Conservation (phyloP, 192 early-diverging fungal genomes). For the Mortierella claussenii region DNA sequence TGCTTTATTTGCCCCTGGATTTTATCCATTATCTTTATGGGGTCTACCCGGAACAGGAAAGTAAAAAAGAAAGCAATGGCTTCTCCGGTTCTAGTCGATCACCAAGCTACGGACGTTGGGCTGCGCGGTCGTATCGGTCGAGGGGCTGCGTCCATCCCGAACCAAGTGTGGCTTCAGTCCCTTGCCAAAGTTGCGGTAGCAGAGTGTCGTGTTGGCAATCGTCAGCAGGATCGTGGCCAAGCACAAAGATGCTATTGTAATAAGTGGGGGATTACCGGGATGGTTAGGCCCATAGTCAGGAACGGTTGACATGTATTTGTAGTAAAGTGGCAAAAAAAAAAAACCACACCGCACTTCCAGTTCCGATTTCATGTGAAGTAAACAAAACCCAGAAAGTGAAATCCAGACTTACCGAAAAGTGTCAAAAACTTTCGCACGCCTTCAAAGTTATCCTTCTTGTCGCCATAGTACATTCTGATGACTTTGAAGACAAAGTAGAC, state of each 20-base stretch:
- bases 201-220: constrained; percentile 56
- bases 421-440: constrained; percentile 71
- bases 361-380: too few species aligned
- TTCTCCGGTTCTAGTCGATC: constrained; percentile 23
- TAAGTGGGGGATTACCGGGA: background rate
- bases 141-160: constrained; percentile 1
- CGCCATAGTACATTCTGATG: constrained; percentile 62
- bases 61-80: too few species aligned
- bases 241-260: constrained; percentile 53
- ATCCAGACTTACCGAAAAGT: constrained; percentile 68
- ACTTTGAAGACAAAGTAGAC: constrained; percentile 80
- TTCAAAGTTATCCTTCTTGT: constrained; percentile 55
- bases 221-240: constrained; percentile 59
- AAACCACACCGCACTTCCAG: too few species aligned
- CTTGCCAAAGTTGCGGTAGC: constrained; percentile 67
- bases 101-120: constrained; percentile 15
- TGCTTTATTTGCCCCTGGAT: too few species aligned
- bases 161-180: constrained; percentile 62
- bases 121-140: constrained; percentile 1
- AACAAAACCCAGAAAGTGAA: background rate
- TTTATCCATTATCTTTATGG: too few species aligned
- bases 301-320: too few species aligned
- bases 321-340: too few species aligned
- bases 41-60: too few species aligned
- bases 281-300: too few species aligned